Evolutionary conservation across 2,329 filamentous ascomycete genomes (phyloP), one percentile per base, ranked within the genome.

Genomic region (Geosmithia putterillii): DNA sequence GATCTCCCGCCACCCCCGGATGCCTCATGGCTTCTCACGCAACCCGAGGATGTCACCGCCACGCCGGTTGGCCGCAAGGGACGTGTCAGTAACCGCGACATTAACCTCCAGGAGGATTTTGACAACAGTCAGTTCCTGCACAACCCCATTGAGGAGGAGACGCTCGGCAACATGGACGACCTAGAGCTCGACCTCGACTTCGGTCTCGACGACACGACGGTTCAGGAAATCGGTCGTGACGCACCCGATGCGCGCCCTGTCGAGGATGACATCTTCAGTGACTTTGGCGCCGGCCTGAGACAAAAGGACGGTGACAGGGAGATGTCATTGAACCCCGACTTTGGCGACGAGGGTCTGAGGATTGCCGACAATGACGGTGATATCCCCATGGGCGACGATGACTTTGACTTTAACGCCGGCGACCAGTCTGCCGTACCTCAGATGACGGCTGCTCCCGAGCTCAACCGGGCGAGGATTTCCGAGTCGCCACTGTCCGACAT

Each of bases 171-270:
- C 44, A 67, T 71, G 62, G 80, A 75, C 50, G 83, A 86, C 54
- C 70, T 87, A 43, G 83, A 83, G 44, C 70, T 87, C 22, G 76
- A 85, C 50, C 66, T 90, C 44, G 83, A 87, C 53, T 80, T 89
- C 51, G 83, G 83, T 51, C 70, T 92, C 47, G 81, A 79, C 51
- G 82, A 87, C 50, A 77, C 74, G 28, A 74, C 64, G 18, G 92
- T 81, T 54, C 81, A 95, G 46, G 92, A 98, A 80, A 73, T 87
- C 52, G 92, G 90, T 56, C 84, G 90, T 79, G 83, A 94, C 52
- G 89, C 85, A 18, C 81, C 85, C 4, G 71, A 76, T 15, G 70
- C 82, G 20, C 72, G 76, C 39, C 69, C 78, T 2, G 64, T 81
- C 18, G 85, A 86, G 50, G 81, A 86, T 35, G 79, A 85, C 50